Conservation (phyloP, 2,329 filamentous ascomycete genomes). For the Pseudocercospora cruenta region DNA sequence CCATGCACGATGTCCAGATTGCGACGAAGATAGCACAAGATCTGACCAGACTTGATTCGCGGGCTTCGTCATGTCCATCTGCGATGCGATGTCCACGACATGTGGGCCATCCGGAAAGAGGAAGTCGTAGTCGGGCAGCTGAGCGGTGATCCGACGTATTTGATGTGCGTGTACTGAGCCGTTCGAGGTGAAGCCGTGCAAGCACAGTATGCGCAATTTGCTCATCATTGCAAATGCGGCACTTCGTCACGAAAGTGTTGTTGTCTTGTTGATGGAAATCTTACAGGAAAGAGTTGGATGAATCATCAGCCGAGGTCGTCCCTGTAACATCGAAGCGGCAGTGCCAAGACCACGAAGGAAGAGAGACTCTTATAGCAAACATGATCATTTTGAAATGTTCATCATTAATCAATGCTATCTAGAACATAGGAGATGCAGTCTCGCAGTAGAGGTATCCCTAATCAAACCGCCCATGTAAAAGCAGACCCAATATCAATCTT, state of each 20-base stretch:
- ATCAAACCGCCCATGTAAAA: neutral
- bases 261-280: neutral
- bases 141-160: conserved; percentile 24
- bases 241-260: neutral
- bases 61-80: conserved; percentile 23
- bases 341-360: neutral
- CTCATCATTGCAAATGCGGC: neutral
- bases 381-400: neutral
- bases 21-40: conserved; percentile 15
- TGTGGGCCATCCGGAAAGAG: conserved; percentile 29
- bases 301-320: neutral
- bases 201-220: conserved; percentile 26
- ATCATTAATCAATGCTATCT: neutral
- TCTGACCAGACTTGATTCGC: conserved; percentile 27
- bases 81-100: conserved; percentile 19
- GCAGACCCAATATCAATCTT: neutral
- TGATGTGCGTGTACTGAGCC: conserved; percentile 27
- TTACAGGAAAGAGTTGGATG: neutral
- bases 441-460: neutral
- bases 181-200: conserved; percentile 32
- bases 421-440: neutral
- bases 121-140: conserved; percentile 28
- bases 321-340: neutral
- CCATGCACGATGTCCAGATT: conserved; percentile 27
- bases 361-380: neutral